Conservation (phyloP, 805 yeast species). For the Dipodascus geniculatus region DNA sequence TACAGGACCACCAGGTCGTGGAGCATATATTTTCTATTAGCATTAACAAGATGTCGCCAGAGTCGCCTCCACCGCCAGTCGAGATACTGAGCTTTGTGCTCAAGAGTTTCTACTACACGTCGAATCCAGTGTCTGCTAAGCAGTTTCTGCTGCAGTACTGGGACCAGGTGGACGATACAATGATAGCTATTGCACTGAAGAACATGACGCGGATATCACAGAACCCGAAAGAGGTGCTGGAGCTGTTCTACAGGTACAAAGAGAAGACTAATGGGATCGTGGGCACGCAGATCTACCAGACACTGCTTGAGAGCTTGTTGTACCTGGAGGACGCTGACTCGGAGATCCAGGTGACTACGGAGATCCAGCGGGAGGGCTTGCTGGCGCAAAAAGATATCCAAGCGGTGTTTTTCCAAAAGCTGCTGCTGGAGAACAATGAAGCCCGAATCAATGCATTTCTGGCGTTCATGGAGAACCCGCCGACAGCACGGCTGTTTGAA, state of each 20-base stretch:
- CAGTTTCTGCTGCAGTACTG: neutral
- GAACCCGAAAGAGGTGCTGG: neutral
- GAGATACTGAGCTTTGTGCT: neutral
- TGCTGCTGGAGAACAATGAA: neutral
- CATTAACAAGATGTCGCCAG: neutral
- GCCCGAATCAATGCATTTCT: neutral
- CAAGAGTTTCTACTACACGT: neutral
- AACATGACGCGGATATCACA: neutral
- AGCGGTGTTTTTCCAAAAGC: neutral
- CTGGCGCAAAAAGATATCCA: neutral
- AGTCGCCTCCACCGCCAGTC: neutral
- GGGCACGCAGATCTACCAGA: neutral
- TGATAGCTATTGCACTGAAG: neutral
- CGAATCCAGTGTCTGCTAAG: neutral
- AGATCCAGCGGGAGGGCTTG: neutral
- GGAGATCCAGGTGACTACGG: neutral
- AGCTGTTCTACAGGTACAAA: neutral
- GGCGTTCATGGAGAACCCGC: neutral
- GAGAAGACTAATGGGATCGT: neutral
- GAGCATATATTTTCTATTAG: neutral
- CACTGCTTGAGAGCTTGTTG: neutral
- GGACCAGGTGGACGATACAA: neutral
- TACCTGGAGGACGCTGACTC: neutral
- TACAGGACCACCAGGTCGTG: neutral
- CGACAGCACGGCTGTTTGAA: neutral